Evolutionary conservation across 768 basidiomycete species (phyloP).

Genomic region (Naganishia kalamii): DNA sequence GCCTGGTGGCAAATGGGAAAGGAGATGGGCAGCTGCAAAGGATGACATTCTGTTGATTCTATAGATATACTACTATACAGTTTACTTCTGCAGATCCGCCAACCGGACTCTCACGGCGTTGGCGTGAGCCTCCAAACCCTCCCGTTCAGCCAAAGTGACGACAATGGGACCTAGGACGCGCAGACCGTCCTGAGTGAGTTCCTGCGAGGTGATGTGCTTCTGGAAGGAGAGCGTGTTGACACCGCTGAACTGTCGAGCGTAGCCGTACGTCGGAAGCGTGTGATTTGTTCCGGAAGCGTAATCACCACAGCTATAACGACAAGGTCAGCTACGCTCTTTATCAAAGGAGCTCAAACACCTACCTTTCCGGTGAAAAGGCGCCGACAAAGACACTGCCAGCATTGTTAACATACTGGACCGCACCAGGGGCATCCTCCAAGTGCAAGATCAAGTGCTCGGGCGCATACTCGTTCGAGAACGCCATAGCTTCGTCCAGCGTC

Average conservation of each 20-base stretch:
- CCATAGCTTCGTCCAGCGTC: slow-evolving; percentile 67
- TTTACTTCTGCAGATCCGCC: slow-evolving; percentile 25
- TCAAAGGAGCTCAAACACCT: slow-evolving; percentile 11
- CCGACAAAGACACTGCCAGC: slow-evolving; percentile 97
- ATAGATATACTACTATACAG: no score
- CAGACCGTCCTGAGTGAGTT: slow-evolving; percentile 74
- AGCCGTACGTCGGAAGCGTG: slow-evolving; percentile 81
- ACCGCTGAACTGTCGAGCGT: slow-evolving; percentile 95
- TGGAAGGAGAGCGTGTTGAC: slow-evolving; percentile 97
- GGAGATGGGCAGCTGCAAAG: no score
- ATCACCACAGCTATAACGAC: slow-evolving; percentile 72
- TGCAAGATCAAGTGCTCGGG: slow-evolving; percentile 96
- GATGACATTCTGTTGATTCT: no score
- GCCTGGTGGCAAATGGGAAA: no score
- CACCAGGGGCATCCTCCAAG: slow-evolving; percentile 62
- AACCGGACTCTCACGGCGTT: slow-evolving; percentile 89
- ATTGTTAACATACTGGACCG: slow-evolving; percentile 68
- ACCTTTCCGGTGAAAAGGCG: slow-evolving; percentile 92
- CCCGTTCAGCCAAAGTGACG: slow-evolving; percentile 82
- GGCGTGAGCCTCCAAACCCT: slow-evolving; percentile 89
- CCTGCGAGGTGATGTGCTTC: slow-evolving; percentile 96
- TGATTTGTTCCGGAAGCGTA: slow-evolving; percentile 99
- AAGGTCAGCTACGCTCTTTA: not conserved
- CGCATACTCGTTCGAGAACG: slow-evolving; percentile 93
- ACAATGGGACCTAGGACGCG: slow-evolving; percentile 76